These are phyloP conservation scores for Leishmania martiniquensis DNA, from an alignment of 208 protist genomes.

Conservation along the genomic window DNA sequence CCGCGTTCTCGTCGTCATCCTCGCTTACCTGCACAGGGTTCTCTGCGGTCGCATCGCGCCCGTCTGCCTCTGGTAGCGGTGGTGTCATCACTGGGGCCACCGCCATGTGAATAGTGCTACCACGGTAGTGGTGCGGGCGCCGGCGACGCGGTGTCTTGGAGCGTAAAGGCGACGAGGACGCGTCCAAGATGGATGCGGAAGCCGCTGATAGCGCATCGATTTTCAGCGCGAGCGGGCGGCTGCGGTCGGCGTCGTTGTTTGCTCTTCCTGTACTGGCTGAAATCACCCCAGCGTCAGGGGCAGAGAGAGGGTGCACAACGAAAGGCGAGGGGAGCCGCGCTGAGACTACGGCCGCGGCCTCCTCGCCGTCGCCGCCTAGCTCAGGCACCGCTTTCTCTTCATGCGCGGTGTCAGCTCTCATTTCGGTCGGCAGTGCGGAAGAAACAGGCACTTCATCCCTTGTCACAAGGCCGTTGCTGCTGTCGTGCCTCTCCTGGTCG, in stretches of 20 bases:
- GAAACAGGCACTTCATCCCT: not conserved
- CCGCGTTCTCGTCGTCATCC: slow-evolving; percentile 15
- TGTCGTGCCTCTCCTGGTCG: not conserved
- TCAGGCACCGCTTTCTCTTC: not conserved
- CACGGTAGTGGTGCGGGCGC: slow-evolving; percentile 28
- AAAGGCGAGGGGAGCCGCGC: not conserved
- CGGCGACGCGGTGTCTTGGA: slow-evolving; percentile 38
- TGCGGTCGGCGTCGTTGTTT: not conserved
- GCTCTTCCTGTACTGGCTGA: not conserved
- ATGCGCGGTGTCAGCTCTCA: not conserved
- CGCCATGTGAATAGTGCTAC: slow-evolving; percentile 46
- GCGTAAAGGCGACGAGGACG: slow-evolving; percentile 16
- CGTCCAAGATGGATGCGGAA: not conserved
- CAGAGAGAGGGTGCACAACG: not conserved
- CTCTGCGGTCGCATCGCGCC: slow-evolving; percentile 7
- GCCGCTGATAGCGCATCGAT: not conserved
- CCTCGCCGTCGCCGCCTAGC: not conserved
- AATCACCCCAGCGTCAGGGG: not conserved
- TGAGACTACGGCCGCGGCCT: not conserved
- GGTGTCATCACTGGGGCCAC: slow-evolving; percentile 15
- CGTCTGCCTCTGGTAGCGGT: slow-evolving; percentile 1
- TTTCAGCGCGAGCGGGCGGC: not conserved
- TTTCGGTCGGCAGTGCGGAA: not conserved
- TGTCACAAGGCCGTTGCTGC: not conserved
- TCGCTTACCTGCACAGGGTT: slow-evolving; percentile 24